Evolutionary conservation across 2,329 filamentous ascomycete species (phyloP).

Genomic region (Colletotrichum costaricense): DNA sequence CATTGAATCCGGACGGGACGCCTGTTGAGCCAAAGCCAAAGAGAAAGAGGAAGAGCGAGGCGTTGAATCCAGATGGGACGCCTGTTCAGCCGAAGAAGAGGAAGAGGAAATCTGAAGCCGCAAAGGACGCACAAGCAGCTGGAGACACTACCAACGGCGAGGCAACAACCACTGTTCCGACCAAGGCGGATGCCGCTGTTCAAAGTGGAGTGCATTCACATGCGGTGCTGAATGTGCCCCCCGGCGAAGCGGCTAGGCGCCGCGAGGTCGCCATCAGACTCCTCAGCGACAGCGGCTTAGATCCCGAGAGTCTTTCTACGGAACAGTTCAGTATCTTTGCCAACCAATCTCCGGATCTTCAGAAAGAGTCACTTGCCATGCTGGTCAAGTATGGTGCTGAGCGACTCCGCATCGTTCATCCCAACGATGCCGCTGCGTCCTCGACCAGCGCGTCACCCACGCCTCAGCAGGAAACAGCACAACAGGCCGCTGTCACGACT

Average conservation of each 20-base stretch:
- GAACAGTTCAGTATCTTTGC: constrained; percentile 71
- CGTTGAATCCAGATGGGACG: constrained; percentile 13
- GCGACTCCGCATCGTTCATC: constrained; percentile 67
- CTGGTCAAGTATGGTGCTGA: constrained; percentile 68
- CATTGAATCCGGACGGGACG: constrained; percentile 33
- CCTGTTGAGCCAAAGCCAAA: constrained; percentile 37
- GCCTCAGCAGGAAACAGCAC: constrained; percentile 32
- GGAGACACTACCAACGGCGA: constrained; percentile 4
- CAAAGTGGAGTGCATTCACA: constrained; percentile 35
- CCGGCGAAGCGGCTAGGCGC: constrained; percentile 62
- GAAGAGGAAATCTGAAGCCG: constrained; percentile 18
- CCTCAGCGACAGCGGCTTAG: constrained; percentile 59
- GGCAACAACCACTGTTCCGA: constrained; percentile 2
- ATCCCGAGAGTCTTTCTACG: constrained; percentile 61
- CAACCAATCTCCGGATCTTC: constrained; percentile 68
- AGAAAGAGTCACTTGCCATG: constrained; percentile 66
- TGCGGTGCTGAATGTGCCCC: constrained; percentile 43
- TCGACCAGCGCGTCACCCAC: constrained; percentile 41
- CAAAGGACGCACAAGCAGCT: constrained; percentile 4
- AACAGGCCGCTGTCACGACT: constrained; percentile 35
- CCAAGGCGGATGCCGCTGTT: constrained; percentile 31
- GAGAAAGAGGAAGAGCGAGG: constrained; percentile 42
- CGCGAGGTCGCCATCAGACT: constrained; percentile 60
- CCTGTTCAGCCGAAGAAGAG: constrained; percentile 11
- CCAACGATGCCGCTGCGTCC: constrained; percentile 48